Evolutionary conservation across 2,329 filamentous ascomycete species (phyloP), one percentile per base, ranked within the genome.

Genomic region (Didymella keratinophila): DNA sequence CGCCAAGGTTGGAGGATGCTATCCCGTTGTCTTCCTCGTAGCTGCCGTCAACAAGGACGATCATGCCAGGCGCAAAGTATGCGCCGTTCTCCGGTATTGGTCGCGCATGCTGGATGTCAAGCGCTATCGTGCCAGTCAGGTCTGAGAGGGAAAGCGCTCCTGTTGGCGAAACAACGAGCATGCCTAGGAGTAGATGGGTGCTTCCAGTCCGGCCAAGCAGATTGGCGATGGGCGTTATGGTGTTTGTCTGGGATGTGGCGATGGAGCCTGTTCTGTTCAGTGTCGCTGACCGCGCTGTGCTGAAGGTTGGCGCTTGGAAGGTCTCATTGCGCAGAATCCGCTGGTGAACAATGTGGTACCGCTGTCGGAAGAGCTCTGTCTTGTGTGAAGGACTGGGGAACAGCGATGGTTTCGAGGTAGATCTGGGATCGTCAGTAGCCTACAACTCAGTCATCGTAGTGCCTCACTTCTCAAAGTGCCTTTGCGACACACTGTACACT

Each of bases 1-100:
- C 89, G 49, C 91, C 90, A 4, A 96, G 82, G 1, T 78, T 76
- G 0, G 85, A 75, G 20, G 72, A 75, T 0, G 86, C 87, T 20
- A 87, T 88, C 16, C 89, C 88, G 61, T 93, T 92, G 68, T 97
- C 93, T 75, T 98, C 95, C 74, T 97, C 93, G 71, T 99, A 99
- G n/a, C 94, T 88, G 7, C 95, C 95, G 70, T 99, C 95, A 0
- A 97, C 87, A 0, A 99, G 84, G 3, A 98, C 91, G 46, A 99
- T 91, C 93, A 98, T 98, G 3, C 96, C 96, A 0, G 95, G 93
- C 5, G 89, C 88, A 72, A 97, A 97, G 90, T 93, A 99, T 4
- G 91, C 89, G 23, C 91, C 92, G 71, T 94, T 89, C 60, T 92
- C 88, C 0, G 93, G 93, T 54, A 97, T 89, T 14, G 90, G 87